Evolutionary conservation across 208 protist genomes (phyloP), one percentile per base, ranked within the genome.

Genomic region (Leishmania arabica): DNA sequence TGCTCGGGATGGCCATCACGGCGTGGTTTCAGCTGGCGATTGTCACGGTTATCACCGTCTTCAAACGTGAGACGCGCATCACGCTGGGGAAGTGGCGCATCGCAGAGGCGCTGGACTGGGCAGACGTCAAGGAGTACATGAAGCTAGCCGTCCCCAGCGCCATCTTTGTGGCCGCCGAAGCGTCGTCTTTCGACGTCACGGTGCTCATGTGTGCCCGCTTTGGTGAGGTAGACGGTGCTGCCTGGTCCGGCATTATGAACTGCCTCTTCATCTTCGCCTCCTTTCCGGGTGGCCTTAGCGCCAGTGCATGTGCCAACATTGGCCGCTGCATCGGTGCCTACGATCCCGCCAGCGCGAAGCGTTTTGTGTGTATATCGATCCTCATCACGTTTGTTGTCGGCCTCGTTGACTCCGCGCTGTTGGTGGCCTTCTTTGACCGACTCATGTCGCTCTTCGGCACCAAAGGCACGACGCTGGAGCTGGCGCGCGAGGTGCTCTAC

Each of bases 171-270:
- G 91, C 91, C n/a, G 93, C 93, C 6, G 91, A 97, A 79, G 93
- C 92, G 21, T 95, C 93, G 9, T 93, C 93, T 19, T 97, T 97
- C 82, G 93, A 97, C 77, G 53, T 95, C 27, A 95, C 90, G 47
- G 87, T 95, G 58, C 84, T 97, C 53, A 62, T 97, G 49, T 92
- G 88, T 76, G 92, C 91, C 2, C 86, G 89, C 40, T 92, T 93
- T 78, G 88, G 90, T 37, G 87, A 91, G 51, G 72, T 77, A 47
- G 84, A 94, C 56, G 93, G 92, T 11, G 89, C 93, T 1, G 92
- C 90, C 17, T 97, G 93, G 92, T 95, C 91, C 37, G 88, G 84
- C 77, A 95, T 95, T 68, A 92, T 97, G 90, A 97, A 95, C 87
- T 88, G 79, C 45, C 86, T 95, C 51, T 93, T 94, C 75, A 88